Conservation (phyloP, 345 rosid species). For the Viola odorata region DNA sequence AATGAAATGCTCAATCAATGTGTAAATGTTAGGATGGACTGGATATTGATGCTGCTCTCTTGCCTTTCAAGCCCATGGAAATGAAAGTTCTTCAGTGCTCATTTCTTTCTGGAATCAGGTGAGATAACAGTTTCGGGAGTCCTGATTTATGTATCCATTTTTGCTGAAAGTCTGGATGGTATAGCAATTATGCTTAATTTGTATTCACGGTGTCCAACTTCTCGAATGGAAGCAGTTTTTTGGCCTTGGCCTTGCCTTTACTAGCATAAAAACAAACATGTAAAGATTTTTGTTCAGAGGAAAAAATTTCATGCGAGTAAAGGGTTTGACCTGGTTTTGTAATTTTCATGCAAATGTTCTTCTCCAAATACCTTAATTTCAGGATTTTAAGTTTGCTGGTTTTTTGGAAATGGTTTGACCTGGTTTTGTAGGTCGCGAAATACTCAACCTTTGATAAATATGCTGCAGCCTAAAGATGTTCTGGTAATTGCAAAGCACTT, state of each 20-base stretch:
- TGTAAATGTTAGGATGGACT: constrained; percentile 47
- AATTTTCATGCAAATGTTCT: too few species aligned
- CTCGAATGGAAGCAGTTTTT: neutral
- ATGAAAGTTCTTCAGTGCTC: constrained; percentile 89
- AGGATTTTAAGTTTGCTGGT: too few species aligned
- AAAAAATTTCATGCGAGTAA: neutral
- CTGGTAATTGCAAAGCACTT: constrained; percentile 38
- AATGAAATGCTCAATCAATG: constrained; percentile 8
- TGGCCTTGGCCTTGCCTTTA: neutral
- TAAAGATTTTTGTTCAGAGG: neutral
- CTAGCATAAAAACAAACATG: neutral
- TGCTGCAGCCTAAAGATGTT: constrained; percentile 58
- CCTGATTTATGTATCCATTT: neutral
- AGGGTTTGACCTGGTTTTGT: too few species aligned
- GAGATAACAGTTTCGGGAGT: constrained; percentile 4
- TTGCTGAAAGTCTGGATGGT: constrained; percentile 4
- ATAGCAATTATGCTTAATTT: neutral
- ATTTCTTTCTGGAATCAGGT: constrained; percentile 73
- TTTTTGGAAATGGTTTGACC: too few species aligned
- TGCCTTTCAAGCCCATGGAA: constrained; percentile 62
- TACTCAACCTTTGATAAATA: constrained; percentile 40
- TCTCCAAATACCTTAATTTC: too few species aligned
- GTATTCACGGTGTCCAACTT: neutral
- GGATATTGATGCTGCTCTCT: constrained; percentile 55
- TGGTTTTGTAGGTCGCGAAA: constrained; percentile 40